Base-by-base conservation (phyloP, 768 basidiomycete species). In the Pisolithus albus region DNA sequence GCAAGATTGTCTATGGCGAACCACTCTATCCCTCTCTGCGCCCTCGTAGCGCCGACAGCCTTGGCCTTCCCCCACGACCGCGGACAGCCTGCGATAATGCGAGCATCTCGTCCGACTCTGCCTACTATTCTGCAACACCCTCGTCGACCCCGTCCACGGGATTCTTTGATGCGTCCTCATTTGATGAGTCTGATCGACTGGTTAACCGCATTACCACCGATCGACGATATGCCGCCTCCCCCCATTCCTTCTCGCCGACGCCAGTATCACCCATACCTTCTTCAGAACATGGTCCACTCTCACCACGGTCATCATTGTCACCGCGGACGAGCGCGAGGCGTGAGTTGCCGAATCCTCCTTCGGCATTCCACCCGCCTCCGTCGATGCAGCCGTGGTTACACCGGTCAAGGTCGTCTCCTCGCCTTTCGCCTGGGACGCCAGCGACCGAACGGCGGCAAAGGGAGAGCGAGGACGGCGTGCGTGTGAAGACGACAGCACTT, bases 81-180 rank as follows among this genome's bases (percentile, higher is more conserved):
- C 62, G 49, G 19, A 66, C 55, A 46, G 63, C 54, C 23, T 55
- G 56, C 37, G 54, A 55, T 32, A 52, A 62, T 37, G 64, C 59
- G 16, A 81, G 76, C 49, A 77, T 78, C 38, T 74, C 75, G 10
- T 70, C 76, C 21, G 80, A 80, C 47, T 80, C 79, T 0, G 64
- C 72, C 2, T 70, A 66, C 56, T 77, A 70, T 52, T 74, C 75
- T 4, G 56, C 60, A n/a, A 69, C 72, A 0, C 68, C 66, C 1
- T 61, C 72, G 2, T 70, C 67, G 4, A 71, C 76, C 1, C 79
- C 79, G 11, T 74, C 78, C 0, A 58, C 63, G 0, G 59, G 58
- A 18, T 68, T 54, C 38, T 67, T 52, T 44, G 63, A 59, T 19
- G 18, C 34, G 3, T 47, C 57, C 0, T 57, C 56, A 1, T 63